Evolutionary conservation across 192 early-diverging fungal genomes (phyloP), one percentile per base, ranked within the genome.

Genomic region (Mortierella antarctica): DNA sequence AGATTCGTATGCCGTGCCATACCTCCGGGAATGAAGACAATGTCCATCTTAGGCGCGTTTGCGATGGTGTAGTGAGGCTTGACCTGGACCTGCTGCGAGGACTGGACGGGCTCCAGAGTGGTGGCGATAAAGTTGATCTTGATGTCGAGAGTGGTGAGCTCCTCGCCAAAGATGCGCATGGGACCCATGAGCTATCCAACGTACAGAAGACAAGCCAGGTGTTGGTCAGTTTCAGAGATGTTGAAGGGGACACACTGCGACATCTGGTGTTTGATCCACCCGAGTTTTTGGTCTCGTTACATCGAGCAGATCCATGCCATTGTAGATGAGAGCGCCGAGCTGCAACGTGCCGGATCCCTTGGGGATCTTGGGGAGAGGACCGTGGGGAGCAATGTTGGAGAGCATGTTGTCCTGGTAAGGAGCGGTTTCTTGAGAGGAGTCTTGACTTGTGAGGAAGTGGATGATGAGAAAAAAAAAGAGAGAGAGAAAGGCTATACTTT

Each of bases 21-120:
- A 65, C 80, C 80, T 53, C 80, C 80, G 51, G 80, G 80, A 20
- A 69, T 71, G 23, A 82, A 66, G 46, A 82, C 57, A 12, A 82
- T 41, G 47, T 82, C 80, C 20, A 74, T 48, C 13, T 74, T 70
- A 9, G 73, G 80, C 17, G 57, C 67, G 6, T 52, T 74, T 1
- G 74, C 80, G 6, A 82, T 56, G 6, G 73, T 71, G 48, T 71
- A 70, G 21, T 73, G 67, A 55, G 80, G 80, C 17, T 50, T 56
- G 48, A 82, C 23, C 57, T 47, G 58, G 23, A 74, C 72, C 50
- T 71, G 62, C 62, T 61, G 80, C 46, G 62, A 62, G 18, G 67
- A 67, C 1, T 17, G 48, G 18, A 60, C 52, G 46, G 74, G 67
- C 20, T 76, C 61, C 20, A 76, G 53, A 2, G 62, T 48, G 18